These are phyloP conservation scores for Cymbopogon citratus DNA, from an alignment of 176 grass and related monocot genomes.

Conservation along the genomic window DNA sequence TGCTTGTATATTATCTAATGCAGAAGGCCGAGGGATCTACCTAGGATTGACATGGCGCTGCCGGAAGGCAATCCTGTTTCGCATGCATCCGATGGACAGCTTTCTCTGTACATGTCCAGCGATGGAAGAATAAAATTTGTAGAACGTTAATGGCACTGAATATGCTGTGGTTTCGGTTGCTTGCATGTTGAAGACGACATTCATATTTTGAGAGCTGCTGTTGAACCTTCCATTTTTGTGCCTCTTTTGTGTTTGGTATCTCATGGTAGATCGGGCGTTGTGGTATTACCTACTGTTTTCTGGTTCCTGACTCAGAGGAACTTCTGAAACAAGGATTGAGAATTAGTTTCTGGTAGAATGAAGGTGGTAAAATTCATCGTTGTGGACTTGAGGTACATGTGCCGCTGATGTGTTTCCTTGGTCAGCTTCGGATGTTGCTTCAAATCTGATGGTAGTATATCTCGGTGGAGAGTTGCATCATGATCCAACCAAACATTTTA, in stretches of 20 bases:
- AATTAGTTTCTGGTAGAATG: not conserved
- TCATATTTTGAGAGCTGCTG: not conserved
- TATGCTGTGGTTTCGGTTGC: not conserved
- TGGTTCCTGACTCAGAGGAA: not conserved
- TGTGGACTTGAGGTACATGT: not conserved
- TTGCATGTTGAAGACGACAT: not conserved
- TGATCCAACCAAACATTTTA: too few species aligned
- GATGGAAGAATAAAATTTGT: slow-evolving; percentile 26
- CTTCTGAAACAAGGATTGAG: not conserved
- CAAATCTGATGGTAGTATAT: too few species aligned
- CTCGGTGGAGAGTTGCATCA: too few species aligned
- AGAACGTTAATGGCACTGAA: not conserved
- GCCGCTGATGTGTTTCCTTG: too few species aligned
- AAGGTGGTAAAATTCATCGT: not conserved
- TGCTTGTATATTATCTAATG: not conserved
- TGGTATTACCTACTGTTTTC: not conserved
- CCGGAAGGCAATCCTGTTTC: not conserved
- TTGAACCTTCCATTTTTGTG: not conserved
- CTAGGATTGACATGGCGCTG: not conserved
- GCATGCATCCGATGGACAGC: not conserved
- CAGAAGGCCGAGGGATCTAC: slow-evolving; percentile 37
- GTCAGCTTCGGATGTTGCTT: too few species aligned
- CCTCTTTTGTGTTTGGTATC: not conserved
- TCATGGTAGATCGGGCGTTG: not conserved
- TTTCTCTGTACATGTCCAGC: slow-evolving; percentile 11